phyloP scores from a whole-genome alignment of 78 protist genomes.

The Neovahlkampfia damariscottae region DNA sequence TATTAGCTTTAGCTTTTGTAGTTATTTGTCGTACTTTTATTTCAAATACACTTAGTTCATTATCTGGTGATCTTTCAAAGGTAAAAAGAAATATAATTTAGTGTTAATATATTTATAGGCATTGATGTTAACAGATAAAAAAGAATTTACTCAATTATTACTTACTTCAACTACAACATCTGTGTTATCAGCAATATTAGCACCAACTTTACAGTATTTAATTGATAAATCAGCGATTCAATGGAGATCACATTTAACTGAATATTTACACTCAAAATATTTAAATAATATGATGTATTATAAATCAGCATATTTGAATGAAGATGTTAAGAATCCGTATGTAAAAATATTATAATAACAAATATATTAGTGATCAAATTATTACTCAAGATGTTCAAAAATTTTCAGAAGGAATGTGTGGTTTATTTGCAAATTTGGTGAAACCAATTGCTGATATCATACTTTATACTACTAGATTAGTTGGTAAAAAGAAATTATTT shows the following conservation, averaged over 20 bases:
- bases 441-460: constrained; percentile 7
- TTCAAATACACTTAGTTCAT: not conserved
- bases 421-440: not conserved
- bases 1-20: not conserved
- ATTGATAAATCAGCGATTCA: not conserved
- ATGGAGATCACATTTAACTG: not conserved
- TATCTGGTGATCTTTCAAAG: not conserved
- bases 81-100: too few species aligned
- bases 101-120: too few species aligned
- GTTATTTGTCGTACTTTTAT: not conserved
- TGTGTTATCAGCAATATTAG: not conserved
- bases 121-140: not conserved
- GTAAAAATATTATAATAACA: not conserved
- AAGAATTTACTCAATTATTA: not conserved
- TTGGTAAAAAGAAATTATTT: too few species aligned
- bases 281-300: not conserved
- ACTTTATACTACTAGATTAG: not conserved
- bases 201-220: not conserved
- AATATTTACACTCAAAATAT: not conserved
- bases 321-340: not conserved
- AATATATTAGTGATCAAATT: constrained; percentile 17
- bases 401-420: not conserved
- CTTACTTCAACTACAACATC: not conserved
- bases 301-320: not conserved
- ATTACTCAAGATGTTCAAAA: constrained; percentile 8